phyloP scores from a whole-genome alignment of 345 rosid species.

The Eucalyptus erythrocorys region DNA sequence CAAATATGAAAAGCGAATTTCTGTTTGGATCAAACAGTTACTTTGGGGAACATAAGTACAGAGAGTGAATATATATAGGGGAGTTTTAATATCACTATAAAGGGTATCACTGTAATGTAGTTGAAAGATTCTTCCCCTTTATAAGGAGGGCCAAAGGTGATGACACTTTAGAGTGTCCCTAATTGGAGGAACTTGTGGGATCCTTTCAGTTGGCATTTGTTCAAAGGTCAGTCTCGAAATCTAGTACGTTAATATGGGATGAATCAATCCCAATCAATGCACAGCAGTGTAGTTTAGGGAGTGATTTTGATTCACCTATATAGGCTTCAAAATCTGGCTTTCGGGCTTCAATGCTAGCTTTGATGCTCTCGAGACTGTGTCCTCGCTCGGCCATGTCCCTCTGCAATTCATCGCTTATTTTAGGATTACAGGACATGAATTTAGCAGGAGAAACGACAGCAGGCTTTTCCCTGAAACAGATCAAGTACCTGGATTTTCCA shows the following conservation, averaged over 20 bases:
- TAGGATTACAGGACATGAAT: background rate
- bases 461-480: background rate
- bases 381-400: constrained; percentile 99
- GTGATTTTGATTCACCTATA: constrained; percentile 38
- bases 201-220: background rate
- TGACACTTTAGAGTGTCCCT: background rate
- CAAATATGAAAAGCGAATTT: background rate
- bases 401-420: constrained; percentile 16
- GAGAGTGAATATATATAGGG: background rate
- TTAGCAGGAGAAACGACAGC: background rate
- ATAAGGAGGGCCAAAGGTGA: background rate
- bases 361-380: constrained; percentile 97
- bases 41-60: background rate
- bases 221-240: background rate
- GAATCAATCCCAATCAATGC: background rate
- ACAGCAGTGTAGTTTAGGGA: background rate
- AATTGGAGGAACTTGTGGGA: background rate
- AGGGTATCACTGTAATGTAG: background rate
- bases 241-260: background rate
- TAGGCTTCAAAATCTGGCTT: constrained; percentile 94
- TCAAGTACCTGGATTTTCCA: constrained; percentile 46
- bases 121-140: background rate
- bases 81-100: background rate
- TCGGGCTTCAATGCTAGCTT: constrained; percentile 93
- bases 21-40: background rate